phyloP scores from a whole-genome alignment of 2,329 filamentous ascomycete genomes.

The Biscogniauxia mediterranea region DNA sequence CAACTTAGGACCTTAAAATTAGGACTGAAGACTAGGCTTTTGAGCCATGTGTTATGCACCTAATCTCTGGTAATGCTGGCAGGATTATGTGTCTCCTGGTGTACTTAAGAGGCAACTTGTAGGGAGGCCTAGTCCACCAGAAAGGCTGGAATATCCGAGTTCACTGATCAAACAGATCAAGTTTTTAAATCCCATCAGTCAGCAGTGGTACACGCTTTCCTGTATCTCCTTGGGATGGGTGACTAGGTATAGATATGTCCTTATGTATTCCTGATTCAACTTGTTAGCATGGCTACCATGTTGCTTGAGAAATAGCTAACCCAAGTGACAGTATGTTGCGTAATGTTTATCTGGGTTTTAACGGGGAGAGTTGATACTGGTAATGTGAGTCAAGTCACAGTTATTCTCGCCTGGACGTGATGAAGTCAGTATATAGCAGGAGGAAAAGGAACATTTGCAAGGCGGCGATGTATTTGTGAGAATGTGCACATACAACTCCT shows the following conservation, averaged over 20 bases:
- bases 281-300: slow-evolving; percentile 8
- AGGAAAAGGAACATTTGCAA: not conserved
- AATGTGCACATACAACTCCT: not conserved
- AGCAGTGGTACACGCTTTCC: not conserved
- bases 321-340: not conserved
- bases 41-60: not conserved
- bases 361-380: not conserved
- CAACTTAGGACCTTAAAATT: not conserved
- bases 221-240: not conserved
- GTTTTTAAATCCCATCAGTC: not conserved
- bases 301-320: not conserved
- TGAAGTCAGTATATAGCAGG: not conserved
- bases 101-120: not conserved
- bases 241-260: not conserved
- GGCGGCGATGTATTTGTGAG: not conserved
- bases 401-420: not conserved
- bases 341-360: not conserved
- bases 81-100: not conserved
- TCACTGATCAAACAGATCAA: not conserved
- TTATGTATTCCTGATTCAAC: not conserved
- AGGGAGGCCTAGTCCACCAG: not conserved
- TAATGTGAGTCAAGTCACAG: not conserved
- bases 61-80: not conserved
- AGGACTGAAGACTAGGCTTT: not conserved
- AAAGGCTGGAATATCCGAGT: not conserved